Base-by-base conservation (phyloP, 129 eudicot species). In the Ambrosia artemisiifolia region DNA sequence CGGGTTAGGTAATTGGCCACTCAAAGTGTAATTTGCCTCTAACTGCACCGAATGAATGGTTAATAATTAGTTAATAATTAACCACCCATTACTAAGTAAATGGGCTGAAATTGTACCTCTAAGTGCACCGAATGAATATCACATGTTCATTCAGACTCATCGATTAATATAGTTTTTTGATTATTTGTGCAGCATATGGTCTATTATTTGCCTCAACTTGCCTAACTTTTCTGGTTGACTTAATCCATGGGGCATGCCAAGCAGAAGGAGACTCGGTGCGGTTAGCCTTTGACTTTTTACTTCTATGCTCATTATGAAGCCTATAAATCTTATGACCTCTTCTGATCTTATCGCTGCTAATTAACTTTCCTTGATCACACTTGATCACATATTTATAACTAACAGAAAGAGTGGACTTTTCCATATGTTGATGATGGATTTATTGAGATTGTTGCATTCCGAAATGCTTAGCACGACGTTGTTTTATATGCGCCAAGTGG, bases 391-490 rank as follows among this genome's bases (percentile, higher is more conserved):
- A 65, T 16, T 18, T 78, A 48, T 55, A 62, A 47, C 88, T n/a
- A n/a, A n/a, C n/a, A 85, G 90, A 80, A 80, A 70, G 87, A 80
- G 1, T 82, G 84, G 84, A 88, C 88, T n/a, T n/a, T n/a, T n/a
- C n/a, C n/a, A n/a, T 90, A 76, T 50, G 96, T 90, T 8, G 99
- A 95, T 76, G 99, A 95, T 77, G 94, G 91, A 46, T 80, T 88
- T 40, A 78, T 95, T 32, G 99, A 95, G 73, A 76, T 95, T 63
- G 97, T 95, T 69, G 99, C 97, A 28, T 95, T 95, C 75, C 84
- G 88, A 80, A 87, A 95, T 77, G 99, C 99, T 75, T 95, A 97
- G 97, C 99, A 95, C 72, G 99, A 97, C 9, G 88, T 88, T 63
- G 91, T 91, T 79, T 82, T 90, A 62, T 82, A 84, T 33, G 79